Base-by-base conservation (phyloP, 2,329 filamentous ascomycete genomes). In the Esteya vermicola region DNA sequence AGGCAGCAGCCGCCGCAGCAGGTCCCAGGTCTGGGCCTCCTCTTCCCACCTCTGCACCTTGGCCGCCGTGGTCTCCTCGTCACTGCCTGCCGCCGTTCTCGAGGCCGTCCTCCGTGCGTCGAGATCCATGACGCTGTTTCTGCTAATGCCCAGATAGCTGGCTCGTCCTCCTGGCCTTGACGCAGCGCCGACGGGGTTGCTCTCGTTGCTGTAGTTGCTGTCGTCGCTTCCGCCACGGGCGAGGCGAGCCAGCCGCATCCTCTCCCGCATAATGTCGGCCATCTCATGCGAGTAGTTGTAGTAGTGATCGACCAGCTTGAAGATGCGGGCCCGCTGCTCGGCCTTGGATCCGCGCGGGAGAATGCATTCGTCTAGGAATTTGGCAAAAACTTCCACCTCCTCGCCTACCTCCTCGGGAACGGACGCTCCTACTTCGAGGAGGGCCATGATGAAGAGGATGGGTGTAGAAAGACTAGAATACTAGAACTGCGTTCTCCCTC, bases 1-100 rank as follows among this genome's bases (percentile, higher is more conserved):
- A 10, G 80, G 76, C 38, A 94, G 69, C 45, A 93, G 66, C 30
- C 83, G 72, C 36, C 77, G 72, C 43, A 96, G 63, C 22, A 96
- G 67, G 53, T 93, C 79, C 91, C 91, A 98, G 0, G 86, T 91
- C 51, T 93, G 85, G 31, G 78, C 75, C 59, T 98, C 91, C 47
- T 81, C 71, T 57, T 93, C 78, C 68, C 85, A 81, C 41, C 75
- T 71, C 52, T 70, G 66, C 12, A 80, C 54, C 45, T 74, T 68
- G 39, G 67, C 52, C 46, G 53, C 36, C 5, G 21, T 28, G n/a
- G n/a, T n/a, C n/a, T n/a, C n/a, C 18, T 13, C 36, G 13, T 39
- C 41, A 1, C 28, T 28, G 9, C 34, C 38, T 28, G 38, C 32
- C 23, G 19, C 22, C 13, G 19, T 22, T 8, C 25, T 20, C 51